Evolutionary conservation across 805 yeast species (phyloP).

Genomic region (Metschnikowia proteae): DNA sequence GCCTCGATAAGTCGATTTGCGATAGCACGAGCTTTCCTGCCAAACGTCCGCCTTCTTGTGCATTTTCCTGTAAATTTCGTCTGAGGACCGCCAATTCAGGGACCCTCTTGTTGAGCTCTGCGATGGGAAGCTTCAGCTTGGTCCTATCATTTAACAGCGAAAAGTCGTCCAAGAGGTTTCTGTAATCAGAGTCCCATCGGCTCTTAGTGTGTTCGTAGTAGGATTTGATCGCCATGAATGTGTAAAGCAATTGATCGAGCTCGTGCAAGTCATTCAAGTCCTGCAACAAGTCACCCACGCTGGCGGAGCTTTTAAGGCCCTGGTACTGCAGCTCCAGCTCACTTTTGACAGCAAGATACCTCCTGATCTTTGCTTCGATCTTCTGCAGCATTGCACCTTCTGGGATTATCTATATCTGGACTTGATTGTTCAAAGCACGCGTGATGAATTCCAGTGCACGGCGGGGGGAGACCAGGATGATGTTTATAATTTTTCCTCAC

Average conservation of each 20-base stretch:
- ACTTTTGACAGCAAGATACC: slow-evolving; percentile 7
- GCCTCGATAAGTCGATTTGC: not conserved
- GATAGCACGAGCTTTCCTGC: slow-evolving; percentile 17
- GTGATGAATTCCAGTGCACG: not conserved
- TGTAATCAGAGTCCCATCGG: slow-evolving; percentile 13
- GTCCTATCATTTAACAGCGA: slow-evolving; percentile 14
- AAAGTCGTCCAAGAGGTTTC: slow-evolving; percentile 18
- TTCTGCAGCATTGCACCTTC: not conserved
- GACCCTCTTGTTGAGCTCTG: slow-evolving; percentile 18
- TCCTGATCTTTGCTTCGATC: slow-evolving; percentile 11
- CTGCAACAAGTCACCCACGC: slow-evolving; percentile 1
- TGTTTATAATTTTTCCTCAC: not conserved
- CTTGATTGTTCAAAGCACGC: not conserved
- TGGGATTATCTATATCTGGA: not conserved
- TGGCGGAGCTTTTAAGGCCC: not conserved
- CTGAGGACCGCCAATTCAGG: slow-evolving; percentile 27
- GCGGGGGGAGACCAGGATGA: not conserved
- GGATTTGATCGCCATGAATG: slow-evolving; percentile 23
- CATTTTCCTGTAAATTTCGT: slow-evolving; percentile 27
- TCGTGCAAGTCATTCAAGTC: slow-evolving; percentile 20
- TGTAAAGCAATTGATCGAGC: slow-evolving; percentile 27
- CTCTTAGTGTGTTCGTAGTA: slow-evolving; percentile 23
- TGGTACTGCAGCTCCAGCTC: slow-evolving; percentile 12
- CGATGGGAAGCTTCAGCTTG: slow-evolving; percentile 24
- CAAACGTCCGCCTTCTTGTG: slow-evolving; percentile 30